phyloP scores from a whole-genome alignment of 2,329 filamentous ascomycete genomes.

The Colletotrichum sp. region DNA sequence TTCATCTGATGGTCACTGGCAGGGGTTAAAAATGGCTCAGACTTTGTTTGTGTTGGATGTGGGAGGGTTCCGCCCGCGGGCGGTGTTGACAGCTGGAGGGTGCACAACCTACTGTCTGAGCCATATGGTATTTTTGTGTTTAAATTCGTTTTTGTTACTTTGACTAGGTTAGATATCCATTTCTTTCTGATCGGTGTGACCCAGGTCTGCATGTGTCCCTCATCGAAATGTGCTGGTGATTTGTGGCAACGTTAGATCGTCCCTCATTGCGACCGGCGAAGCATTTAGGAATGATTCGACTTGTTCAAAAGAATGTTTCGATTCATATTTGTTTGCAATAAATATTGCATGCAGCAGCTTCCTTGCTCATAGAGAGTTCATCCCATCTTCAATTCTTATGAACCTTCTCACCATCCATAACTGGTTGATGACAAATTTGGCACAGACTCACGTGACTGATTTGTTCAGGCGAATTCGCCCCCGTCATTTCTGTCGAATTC shows the following conservation, averaged over 20 bases:
- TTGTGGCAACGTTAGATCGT: rapidly evolving
- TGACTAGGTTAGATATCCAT: neutral
- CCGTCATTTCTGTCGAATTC: neutral
- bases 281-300: rapidly evolving
- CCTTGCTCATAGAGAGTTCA: neutral
- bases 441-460: neutral
- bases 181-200: neutral
- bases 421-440: neutral
- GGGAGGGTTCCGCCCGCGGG: neutral
- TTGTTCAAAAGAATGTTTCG: neutral
- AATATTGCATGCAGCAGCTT: neutral
- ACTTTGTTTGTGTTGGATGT: neutral
- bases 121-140: neutral
- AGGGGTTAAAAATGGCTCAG: neutral
- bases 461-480: neutral
- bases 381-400: neutral
- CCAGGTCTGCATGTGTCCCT: neutral
- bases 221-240: neutral
- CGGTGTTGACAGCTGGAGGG: neutral
- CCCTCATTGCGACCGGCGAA: neutral
- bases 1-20: neutral
- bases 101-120: neutral
- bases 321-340: neutral
- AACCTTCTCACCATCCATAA: neutral
- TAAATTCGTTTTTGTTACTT: neutral